Percentiles rank a stretch among this genome's conserved stretches.
phyloP scores from a whole-genome alignment of 208 protist species.

The Crithidia brevicula region DNA sequence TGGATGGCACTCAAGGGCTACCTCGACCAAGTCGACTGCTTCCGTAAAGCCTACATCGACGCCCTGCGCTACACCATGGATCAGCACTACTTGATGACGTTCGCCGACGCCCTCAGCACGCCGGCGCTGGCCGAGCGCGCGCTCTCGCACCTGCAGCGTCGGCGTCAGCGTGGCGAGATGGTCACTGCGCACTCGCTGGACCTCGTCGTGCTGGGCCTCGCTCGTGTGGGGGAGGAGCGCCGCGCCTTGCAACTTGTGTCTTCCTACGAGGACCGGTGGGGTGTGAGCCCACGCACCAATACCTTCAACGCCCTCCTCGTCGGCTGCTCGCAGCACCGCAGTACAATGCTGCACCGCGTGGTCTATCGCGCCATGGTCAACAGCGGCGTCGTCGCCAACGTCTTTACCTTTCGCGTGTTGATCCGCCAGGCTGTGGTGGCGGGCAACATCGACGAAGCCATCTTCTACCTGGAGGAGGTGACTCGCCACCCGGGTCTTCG shows the following conservation, averaged over 20 bases:
- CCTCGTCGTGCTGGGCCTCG: conserved; percentile 67
- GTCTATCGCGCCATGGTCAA: conserved; percentile 67
- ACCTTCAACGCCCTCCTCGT: conserved; percentile 79
- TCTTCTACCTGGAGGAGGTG: conserved; percentile 75
- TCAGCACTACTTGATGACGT: conserved; percentile 70
- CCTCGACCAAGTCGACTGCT: conserved; percentile 73
- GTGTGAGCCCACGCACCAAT: conserved; percentile 65
- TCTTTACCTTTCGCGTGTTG: conserved; percentile 77
- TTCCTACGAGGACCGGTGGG: conserved; percentile 63
- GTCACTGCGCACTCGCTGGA: conserved; percentile 84
- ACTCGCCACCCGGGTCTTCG: conserved; percentile 60
- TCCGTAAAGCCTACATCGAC: conserved; percentile 70
- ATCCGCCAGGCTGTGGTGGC: conserved; percentile 77
- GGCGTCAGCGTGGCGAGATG: conserved; percentile 37
- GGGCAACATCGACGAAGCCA: conserved; percentile 83
- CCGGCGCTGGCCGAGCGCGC: conserved; percentile 50
- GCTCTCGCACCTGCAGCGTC: conserved; percentile 49
- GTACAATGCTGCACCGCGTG: conserved; percentile 61
- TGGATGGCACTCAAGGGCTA: conserved; percentile 82
- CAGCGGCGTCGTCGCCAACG: conserved; percentile 69
- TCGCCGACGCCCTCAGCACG: conserved; percentile 60
- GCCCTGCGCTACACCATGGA: conserved; percentile 80
- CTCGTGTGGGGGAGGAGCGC: conserved; percentile 69
- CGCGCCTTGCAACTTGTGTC: conserved; percentile 65
- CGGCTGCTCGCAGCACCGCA: conserved; percentile 43